phyloP scores from a whole-genome alignment of 2,329 filamentous ascomycete species.

The Aspergillus sp. region DNA sequence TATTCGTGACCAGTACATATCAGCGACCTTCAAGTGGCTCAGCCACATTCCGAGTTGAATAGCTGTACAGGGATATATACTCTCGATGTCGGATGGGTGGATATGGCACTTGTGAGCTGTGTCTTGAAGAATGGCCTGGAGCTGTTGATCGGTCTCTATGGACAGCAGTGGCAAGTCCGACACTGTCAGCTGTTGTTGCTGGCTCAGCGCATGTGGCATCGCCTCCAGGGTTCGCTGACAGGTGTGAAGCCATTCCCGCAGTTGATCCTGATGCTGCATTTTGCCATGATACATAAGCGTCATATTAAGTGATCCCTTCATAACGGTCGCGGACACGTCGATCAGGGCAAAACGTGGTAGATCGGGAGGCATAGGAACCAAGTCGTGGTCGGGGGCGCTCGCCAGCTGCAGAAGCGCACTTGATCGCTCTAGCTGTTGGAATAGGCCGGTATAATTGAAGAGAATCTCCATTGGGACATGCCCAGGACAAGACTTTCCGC shows the following conservation, averaged over 20 bases:
- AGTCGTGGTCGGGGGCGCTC: background rate
- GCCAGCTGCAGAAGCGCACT: slow-evolving; percentile 11
- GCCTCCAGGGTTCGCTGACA: too few species aligned
- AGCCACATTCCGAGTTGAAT: slow-evolving; percentile 18
- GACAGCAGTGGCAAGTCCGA: background rate
- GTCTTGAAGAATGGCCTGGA: background rate
- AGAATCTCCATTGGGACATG: slow-evolving; percentile 21
- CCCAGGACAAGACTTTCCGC: background rate
- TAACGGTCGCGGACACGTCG: background rate
- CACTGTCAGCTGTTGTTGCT: background rate
- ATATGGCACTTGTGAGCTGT: background rate
- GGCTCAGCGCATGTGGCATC: background rate
- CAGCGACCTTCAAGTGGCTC: slow-evolving; percentile 11
- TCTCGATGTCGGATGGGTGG: background rate
- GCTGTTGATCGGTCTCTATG: background rate
- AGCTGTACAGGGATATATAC: background rate
- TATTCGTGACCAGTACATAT: slow-evolving; percentile 10
- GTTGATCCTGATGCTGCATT: too few species aligned
- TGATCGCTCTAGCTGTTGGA: slow-evolving; percentile 17
- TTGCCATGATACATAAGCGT: background rate
- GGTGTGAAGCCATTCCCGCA: too few species aligned
- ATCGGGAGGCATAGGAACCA: background rate
- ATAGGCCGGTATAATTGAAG: slow-evolving; percentile 25
- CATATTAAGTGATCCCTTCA: background rate
- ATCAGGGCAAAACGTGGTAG: background rate